Percentiles rank a stretch among this genome's conserved stretches.
Evolutionary conservation across 139 green algal species (phyloP).

Genomic region (Chlorella sp.): DNA sequence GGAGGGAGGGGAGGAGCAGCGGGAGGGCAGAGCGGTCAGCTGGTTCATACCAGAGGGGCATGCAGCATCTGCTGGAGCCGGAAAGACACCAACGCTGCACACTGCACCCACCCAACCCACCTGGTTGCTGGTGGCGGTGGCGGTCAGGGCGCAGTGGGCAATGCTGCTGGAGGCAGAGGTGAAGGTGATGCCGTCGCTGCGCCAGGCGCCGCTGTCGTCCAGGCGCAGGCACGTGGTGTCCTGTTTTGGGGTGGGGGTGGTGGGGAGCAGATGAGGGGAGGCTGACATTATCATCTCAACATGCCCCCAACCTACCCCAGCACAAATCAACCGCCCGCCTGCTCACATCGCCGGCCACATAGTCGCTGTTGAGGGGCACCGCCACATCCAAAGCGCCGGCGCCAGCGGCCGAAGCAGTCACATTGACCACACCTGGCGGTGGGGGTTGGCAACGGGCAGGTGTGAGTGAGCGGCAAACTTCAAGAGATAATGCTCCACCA

Average conservation of each 20-base stretch:
- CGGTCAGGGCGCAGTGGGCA: conserved; percentile 1
- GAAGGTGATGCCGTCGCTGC: not conserved
- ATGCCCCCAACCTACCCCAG: no score
- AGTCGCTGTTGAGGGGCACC: conserved; percentile 12
- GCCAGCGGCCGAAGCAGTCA: conserved; percentile 2
- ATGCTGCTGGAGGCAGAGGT: no score
- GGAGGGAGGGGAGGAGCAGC: not conserved
- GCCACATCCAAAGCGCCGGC: not conserved
- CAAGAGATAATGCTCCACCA: no score
- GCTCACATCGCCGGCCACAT: not conserved
- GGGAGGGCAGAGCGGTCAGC: not conserved
- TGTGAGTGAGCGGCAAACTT: not conserved
- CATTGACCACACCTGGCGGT: conserved; percentile 5
- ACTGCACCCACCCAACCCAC: no score
- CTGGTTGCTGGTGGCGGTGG: conserved; percentile 18
- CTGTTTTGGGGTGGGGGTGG: not conserved
- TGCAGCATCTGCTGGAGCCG: no score
- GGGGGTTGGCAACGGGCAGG: no score
- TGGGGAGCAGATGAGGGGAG: not conserved
- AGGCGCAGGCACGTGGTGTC: conserved; percentile 29
- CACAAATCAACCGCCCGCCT: not conserved
- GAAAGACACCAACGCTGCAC: no score
- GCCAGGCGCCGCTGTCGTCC: conserved; percentile 1
- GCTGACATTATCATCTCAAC: no score
- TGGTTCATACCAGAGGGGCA: no score